These are phyloP conservation scores for Aspergillus sergii DNA, from an alignment of 2,329 filamentous ascomycete species.

Conservation along the genomic window DNA sequence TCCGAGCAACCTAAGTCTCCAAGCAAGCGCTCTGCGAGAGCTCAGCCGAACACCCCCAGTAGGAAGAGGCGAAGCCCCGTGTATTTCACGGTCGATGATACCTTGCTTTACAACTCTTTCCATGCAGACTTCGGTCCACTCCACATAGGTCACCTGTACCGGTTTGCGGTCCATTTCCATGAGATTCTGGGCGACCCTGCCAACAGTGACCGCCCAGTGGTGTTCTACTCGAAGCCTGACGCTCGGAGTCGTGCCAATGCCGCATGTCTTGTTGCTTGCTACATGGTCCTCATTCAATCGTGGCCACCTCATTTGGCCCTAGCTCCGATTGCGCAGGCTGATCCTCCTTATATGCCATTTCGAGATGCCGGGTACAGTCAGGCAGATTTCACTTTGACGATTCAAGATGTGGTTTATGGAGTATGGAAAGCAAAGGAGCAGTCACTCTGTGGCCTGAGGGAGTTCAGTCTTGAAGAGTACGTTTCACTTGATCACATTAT, in stretches of 20 bases:
- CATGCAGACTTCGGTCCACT: constrained; percentile 97
- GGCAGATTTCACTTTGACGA: constrained; percentile 91
- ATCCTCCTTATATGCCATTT: constrained; percentile 98
- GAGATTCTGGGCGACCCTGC: constrained; percentile 90
- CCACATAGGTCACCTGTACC: constrained; percentile 95
- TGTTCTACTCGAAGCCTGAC: constrained; percentile 94
- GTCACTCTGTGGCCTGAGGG: constrained; percentile 83
- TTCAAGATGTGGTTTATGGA: constrained; percentile 97
- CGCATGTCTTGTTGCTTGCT: constrained; percentile 91
- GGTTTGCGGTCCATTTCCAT: constrained; percentile 94
- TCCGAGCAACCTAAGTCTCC: constrained; percentile 62
- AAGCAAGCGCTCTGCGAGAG: constrained; percentile 73
- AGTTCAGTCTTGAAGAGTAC: constrained; percentile 90
- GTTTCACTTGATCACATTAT: constrained; percentile 26
- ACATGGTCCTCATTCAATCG: constrained; percentile 97
- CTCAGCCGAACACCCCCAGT: constrained; percentile 60
- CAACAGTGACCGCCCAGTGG: constrained; percentile 85
- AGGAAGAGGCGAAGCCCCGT: constrained; percentile 67
- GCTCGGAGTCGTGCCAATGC: constrained; percentile 87
- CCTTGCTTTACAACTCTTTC: constrained; percentile 94
- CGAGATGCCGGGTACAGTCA: constrained; percentile 97
- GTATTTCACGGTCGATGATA: constrained; percentile 95
- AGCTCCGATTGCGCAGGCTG: constrained; percentile 92
- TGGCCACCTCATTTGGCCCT: constrained; percentile 96
- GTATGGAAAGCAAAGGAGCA: constrained; percentile 99